Percentiles rank a stretch among this genome's conserved stretches.
phyloP scores from a whole-genome alignment of 1,284 basidiomycete species.

The Trichosporon sp. region DNA sequence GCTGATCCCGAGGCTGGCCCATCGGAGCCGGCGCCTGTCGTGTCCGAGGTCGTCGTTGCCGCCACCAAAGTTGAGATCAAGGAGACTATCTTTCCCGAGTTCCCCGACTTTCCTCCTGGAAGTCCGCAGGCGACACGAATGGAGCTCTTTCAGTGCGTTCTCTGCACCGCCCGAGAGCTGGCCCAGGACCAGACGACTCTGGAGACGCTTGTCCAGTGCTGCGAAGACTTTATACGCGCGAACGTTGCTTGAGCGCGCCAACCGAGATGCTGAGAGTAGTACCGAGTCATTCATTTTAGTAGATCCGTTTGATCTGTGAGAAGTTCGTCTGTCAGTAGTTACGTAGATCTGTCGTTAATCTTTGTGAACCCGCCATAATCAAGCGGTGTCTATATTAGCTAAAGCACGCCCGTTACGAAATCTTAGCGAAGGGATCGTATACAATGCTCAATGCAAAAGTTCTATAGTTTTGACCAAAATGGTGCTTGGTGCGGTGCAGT shows the following conservation, averaged over 20 bases:
- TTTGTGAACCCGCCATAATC: background rate
- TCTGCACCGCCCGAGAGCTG: background rate
- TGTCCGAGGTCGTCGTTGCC: too few relatives aligned
- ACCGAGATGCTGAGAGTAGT: background rate
- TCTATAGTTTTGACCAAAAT: background rate
- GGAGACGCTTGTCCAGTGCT: background rate
- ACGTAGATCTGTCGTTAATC: background rate
- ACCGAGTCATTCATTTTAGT: constrained; percentile 3
- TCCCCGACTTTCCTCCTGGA: background rate
- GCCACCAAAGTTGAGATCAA: background rate
- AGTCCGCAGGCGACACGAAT: background rate
- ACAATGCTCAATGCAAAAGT: background rate
- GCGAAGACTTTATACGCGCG: background rate
- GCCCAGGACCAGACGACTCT: background rate
- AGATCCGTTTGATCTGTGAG: too few relatives aligned
- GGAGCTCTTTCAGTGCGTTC: constrained; percentile 1
- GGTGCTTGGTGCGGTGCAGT: background rate
- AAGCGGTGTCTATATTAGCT: background rate
- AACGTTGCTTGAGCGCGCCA: background rate
- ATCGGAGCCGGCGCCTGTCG: too few relatives aligned
- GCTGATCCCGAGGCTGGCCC: background rate
- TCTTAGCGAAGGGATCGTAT: background rate
- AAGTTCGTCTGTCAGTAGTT: background rate
- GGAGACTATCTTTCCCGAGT: background rate
- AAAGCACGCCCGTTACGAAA: background rate